Conservation (phyloP, 306 rosid genomes). For the Canavalia ensiformis region DNA sequence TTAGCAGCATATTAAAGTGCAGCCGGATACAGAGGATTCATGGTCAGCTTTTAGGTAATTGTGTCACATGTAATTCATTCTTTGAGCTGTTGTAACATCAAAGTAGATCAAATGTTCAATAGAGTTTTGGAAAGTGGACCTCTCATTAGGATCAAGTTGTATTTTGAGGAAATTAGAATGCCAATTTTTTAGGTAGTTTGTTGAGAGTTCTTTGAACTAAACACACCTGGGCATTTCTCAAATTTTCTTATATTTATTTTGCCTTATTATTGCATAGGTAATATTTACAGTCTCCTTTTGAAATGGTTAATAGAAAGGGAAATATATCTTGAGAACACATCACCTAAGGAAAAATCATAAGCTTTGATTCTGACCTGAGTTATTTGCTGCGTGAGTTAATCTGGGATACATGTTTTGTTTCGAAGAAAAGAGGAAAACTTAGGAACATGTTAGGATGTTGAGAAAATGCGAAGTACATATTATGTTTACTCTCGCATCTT, state of each 20-base stretch:
- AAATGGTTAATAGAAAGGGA: neutral
- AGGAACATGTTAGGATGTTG: neutral
- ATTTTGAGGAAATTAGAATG: constrained; percentile 38
- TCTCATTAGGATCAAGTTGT: constrained; percentile 41
- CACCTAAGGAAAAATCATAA: neutral
- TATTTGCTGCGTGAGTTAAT: neutral
- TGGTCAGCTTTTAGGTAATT: constrained; percentile 17
- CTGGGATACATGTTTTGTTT: constrained; percentile 4
- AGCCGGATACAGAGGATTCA: neutral
- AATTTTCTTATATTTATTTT: constrained; percentile 1
- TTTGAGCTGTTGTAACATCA: constrained; percentile 45
- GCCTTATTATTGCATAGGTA: neutral
- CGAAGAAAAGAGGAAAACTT: neutral
- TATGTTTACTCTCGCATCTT: neutral
- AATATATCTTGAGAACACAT: neutral
- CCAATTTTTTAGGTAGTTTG: constrained; percentile 32
- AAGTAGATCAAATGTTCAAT: constrained; percentile 23
- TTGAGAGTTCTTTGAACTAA: neutral
- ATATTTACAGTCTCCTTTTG: neutral
- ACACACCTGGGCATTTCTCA: neutral
- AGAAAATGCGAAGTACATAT: neutral
- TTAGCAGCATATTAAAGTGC: constrained; percentile 35
- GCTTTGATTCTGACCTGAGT: neutral
- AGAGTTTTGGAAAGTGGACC: constrained; percentile 41
- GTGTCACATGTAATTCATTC: constrained; percentile 24